phyloP scores from a whole-genome alignment of 2,329 filamentous ascomycete genomes.

The Mariannaea elegans region DNA sequence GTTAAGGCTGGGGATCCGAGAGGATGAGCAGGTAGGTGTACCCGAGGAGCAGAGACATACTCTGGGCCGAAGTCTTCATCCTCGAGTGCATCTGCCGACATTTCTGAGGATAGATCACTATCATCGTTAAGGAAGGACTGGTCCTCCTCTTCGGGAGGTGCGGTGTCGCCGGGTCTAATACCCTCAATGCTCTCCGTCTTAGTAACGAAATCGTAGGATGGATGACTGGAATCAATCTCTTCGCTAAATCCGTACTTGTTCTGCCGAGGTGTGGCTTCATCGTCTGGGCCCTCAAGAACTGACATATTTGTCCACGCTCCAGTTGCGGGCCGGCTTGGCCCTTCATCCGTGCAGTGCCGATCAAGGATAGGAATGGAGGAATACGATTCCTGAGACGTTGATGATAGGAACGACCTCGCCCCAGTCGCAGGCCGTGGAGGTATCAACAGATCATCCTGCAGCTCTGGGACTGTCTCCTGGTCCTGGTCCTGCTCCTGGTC shows the following conservation, averaged over 20 bases:
- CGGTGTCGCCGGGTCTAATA: conserved; percentile 49
- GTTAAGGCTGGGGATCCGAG: conserved; percentile 43
- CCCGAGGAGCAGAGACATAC: conserved; percentile 25
- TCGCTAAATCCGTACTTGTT: conserved; percentile 30
- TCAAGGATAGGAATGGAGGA: conserved; percentile 81
- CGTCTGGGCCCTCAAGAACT: conserved; percentile 60
- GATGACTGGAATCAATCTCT: conserved; percentile 44
- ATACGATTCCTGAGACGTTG: conserved; percentile 77
- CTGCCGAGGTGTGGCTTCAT: conserved; percentile 41
- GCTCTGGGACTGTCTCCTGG: conserved; percentile 30
- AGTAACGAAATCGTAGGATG: conserved; percentile 64
- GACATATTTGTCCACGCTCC: conserved; percentile 65
- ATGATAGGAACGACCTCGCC: conserved; percentile 60
- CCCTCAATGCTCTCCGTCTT: conserved; percentile 62
- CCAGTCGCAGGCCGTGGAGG: conserved; percentile 45
- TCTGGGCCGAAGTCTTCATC: conserved; percentile 53
- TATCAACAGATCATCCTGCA: conserved; percentile 29
- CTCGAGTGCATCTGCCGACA: conserved; percentile 61
- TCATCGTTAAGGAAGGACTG: conserved; percentile 61
- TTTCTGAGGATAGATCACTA: conserved; percentile 70
- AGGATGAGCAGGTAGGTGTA: conserved; percentile 46
- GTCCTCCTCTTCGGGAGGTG: conserved; percentile 45
- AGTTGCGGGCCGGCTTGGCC: conserved; percentile 50
- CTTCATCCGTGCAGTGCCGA: conserved; percentile 66
- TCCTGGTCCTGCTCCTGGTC: too few relatives aligned